phyloP scores from a whole-genome alignment of 257 asterid genomes.

The Solanum microdontum region DNA sequence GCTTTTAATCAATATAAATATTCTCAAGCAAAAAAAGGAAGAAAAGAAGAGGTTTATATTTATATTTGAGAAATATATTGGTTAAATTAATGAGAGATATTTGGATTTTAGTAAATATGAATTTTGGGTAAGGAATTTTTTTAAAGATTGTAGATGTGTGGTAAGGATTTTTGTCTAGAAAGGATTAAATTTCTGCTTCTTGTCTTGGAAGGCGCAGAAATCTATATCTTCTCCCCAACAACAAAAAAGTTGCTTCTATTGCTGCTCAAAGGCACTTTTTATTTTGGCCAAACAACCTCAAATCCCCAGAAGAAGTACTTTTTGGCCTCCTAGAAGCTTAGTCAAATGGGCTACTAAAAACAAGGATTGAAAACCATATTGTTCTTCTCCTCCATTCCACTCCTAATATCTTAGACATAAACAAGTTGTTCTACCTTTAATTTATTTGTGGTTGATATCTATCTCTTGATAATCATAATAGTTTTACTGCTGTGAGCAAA shows the following conservation, averaged over 20 bases:
- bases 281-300: neutral
- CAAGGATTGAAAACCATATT: neutral
- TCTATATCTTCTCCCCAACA: neutral
- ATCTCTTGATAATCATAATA: neutral
- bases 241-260: neutral
- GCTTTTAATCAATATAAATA: neutral
- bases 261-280: neutral
- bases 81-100: neutral
- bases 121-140: neutral
- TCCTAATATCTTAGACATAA: neutral
- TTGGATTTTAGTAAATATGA: neutral
- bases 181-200: neutral
- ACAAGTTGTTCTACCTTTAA: neutral
- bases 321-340: neutral
- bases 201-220: neutral
- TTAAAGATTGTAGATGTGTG: neutral
- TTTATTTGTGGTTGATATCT: neutral
- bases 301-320: neutral
- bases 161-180: neutral
- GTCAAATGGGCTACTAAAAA: neutral
- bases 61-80: neutral
- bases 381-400: neutral
- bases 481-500: neutral
- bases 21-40: neutral
- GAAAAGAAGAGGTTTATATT: neutral